phyloP scores from a whole-genome alignment of 805 yeast genomes.

The Scheffersomyces coipomensis region DNA sequence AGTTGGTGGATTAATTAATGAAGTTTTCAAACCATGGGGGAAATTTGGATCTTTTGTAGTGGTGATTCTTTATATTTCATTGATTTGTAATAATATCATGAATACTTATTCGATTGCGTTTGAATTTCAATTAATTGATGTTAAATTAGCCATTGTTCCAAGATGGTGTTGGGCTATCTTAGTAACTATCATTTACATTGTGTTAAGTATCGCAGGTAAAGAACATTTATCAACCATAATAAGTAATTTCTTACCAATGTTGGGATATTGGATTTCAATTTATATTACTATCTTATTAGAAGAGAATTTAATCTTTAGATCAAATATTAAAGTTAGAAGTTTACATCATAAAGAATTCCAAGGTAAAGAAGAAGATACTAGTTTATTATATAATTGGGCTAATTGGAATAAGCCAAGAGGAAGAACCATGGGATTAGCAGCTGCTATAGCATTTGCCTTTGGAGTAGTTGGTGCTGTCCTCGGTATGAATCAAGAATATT shows the following conservation, averaged over 20 bases:
- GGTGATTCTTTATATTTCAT: slow-evolving; percentile 27
- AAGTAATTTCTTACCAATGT: slow-evolving; percentile 40
- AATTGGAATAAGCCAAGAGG: slow-evolving; percentile 25
- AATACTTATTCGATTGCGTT: slow-evolving; percentile 36
- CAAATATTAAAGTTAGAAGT: slow-evolving; percentile 15
- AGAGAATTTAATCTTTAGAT: slow-evolving; percentile 32
- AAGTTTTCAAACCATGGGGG: slow-evolving; percentile 35
- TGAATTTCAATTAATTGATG: slow-evolving; percentile 31
- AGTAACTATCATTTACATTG: slow-evolving; percentile 30
- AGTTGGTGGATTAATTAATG: slow-evolving; percentile 31
- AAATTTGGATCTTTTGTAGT: slow-evolving; percentile 32
- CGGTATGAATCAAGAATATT: slow-evolving; percentile 41
- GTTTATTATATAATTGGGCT: slow-evolving; percentile 21
- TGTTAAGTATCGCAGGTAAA: slow-evolving; percentile 31
- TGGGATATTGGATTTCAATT: slow-evolving; percentile 41
- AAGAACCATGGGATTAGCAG: slow-evolving; percentile 34
- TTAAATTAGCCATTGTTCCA: slow-evolving; percentile 25
- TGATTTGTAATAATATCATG: slow-evolving; percentile 34
- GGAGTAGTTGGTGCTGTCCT: slow-evolving; percentile 39
- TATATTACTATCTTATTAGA: slow-evolving; percentile 33
- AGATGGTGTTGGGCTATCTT: slow-evolving; percentile 38
- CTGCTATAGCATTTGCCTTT: slow-evolving; percentile 24
- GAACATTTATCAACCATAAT: slow-evolving; percentile 31
- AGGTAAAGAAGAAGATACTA: background rate
- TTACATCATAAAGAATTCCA: slow-evolving; percentile 28